phyloP scores from a whole-genome alignment of 768 basidiomycete species.

The Termitomyces sp. region DNA sequence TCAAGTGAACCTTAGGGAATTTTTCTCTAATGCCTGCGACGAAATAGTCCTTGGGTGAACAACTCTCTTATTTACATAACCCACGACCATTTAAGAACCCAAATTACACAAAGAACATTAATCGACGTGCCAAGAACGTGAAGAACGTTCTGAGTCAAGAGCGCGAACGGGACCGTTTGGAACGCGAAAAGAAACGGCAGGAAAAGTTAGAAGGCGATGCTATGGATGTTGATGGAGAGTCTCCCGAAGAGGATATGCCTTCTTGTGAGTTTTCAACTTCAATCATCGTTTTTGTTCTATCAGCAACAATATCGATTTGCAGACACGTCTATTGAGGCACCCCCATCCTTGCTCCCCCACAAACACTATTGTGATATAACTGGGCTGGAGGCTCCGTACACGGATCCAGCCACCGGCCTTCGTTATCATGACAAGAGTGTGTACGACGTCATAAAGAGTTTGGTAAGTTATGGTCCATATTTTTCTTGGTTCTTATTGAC shows the following conservation, averaged over 20 bases:
- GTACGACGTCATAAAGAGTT: conserved; percentile 73
- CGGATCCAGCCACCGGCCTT: conserved; percentile 73
- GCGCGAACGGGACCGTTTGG: conserved; percentile 66
- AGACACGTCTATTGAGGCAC: conserved; percentile 83
- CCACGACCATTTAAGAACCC: conserved; percentile 79
- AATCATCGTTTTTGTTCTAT: neutral
- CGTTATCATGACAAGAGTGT: conserved; percentile 84
- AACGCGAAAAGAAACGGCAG: conserved; percentile 51
- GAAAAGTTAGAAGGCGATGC: conserved; percentile 37
- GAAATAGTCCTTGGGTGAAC: conserved; percentile 61
- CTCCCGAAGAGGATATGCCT: conserved; percentile 55
- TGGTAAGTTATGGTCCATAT: conserved; percentile 36
- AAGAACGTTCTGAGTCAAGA: conserved; percentile 77
- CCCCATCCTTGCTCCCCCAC: conserved; percentile 74
- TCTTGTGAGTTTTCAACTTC: conserved; percentile 45
- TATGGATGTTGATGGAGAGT: conserved; percentile 55
- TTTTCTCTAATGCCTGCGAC: neutral
- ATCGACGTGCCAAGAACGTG: conserved; percentile 71
- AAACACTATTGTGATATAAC: conserved; percentile 84
- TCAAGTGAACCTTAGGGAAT: neutral
- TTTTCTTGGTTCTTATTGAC: neutral
- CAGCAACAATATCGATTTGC: neutral
- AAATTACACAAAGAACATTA: conserved; percentile 61
- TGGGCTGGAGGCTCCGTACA: conserved; percentile 80
- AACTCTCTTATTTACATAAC: conserved; percentile 63